These are phyloP conservation scores for Ophiostoma quercus DNA, from an alignment of 2,329 filamentous ascomycete species.

Conservation along the genomic window DNA sequence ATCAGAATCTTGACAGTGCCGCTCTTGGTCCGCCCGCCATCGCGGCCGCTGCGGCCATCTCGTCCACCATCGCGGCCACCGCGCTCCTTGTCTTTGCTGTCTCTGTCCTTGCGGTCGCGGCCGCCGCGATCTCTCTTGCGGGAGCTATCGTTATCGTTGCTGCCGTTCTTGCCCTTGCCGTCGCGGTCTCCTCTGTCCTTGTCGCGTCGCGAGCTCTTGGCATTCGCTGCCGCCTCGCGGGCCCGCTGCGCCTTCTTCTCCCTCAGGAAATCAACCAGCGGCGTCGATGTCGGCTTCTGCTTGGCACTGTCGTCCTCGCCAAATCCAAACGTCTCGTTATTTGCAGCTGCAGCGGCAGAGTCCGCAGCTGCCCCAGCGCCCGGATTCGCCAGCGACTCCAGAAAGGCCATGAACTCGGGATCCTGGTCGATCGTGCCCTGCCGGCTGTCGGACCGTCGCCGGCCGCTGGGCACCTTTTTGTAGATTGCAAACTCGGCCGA, in stretches of 20 bases:
- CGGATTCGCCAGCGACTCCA: slow-evolving; percentile 77
- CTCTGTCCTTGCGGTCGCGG: not conserved
- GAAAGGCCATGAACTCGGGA: slow-evolving; percentile 87
- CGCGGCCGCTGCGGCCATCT: slow-evolving; percentile 38
- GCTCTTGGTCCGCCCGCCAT: slow-evolving; percentile 43
- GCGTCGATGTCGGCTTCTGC: slow-evolving; percentile 70
- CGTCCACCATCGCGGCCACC: slow-evolving; percentile 28
- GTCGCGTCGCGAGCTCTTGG: slow-evolving; percentile 41
- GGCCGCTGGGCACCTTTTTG: slow-evolving; percentile 68
- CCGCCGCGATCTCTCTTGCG: slow-evolving; percentile 5
- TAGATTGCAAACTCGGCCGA: slow-evolving; percentile 77
- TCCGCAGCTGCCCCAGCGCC: slow-evolving; percentile 31
- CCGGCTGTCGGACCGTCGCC: slow-evolving; percentile 69
- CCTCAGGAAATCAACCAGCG: slow-evolving; percentile 80
- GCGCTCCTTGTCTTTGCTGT: slow-evolving; percentile 53
- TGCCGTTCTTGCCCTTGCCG: slow-evolving; percentile 45
- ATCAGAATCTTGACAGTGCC: slow-evolving; percentile 60
- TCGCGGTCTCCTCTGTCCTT: not conserved
- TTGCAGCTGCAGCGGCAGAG: slow-evolving; percentile 32
- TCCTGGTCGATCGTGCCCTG: slow-evolving; percentile 97
- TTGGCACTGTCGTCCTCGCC: slow-evolving; percentile 47
- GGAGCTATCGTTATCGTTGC: slow-evolving; percentile 26
- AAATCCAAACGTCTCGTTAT: not conserved
- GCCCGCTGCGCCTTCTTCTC: slow-evolving; percentile 81
- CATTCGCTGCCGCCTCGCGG: slow-evolving; percentile 51